Base-by-base conservation (phyloP, 345 rosid genomes). In the Arabis hirsuta region DNA sequence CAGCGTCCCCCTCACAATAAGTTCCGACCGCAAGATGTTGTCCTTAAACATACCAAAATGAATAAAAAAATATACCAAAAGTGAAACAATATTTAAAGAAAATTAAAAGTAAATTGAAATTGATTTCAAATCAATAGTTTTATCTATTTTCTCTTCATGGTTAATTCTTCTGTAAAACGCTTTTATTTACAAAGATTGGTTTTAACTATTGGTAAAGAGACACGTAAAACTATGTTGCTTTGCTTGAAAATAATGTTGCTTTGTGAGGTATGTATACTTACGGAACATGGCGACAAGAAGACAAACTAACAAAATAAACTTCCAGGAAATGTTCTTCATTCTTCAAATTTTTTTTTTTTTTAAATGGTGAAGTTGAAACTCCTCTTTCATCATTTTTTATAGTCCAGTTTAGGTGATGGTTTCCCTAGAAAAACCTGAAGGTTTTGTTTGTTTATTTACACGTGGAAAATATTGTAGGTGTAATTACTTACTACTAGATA, bases 291-390 rank as follows among this genome's bases (percentile, higher is more conserved):
- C 12, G 50, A 26, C 10, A 7, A 60, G 50, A 42, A 60, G 65
- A 41, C 9, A 57, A 5, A 24, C 50, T 3, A 26, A 41, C 8
- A 60, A 60, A 22, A 60, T 12, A 7, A 41, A 19, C 36, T 60
- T 60, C 6, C 42, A 43, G 12, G 65, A 60, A 27, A 24, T 32
- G 50, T 42, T 59, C 32, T 59, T 60, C 65, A 60, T 59, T 2
- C 26, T 41, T 22, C 16, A 12, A 13, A 9, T 29, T 1, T 29
- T 59, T 59, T 59, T 13, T 41, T 59, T 22, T 12, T 19, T 1
- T 22, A 3, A 42, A 42, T 41, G 50, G 50, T 60, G 65, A 41
- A 41, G 41, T 4, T 38, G 41, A 20, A 38, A 47, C 20, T 60
- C 24, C 6, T 42, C 65, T 22, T 12, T 41, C 36, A 60, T 60